Base-by-base conservation (phyloP, 768 basidiomycete species). In the Trametes cinnabarina region DNA sequence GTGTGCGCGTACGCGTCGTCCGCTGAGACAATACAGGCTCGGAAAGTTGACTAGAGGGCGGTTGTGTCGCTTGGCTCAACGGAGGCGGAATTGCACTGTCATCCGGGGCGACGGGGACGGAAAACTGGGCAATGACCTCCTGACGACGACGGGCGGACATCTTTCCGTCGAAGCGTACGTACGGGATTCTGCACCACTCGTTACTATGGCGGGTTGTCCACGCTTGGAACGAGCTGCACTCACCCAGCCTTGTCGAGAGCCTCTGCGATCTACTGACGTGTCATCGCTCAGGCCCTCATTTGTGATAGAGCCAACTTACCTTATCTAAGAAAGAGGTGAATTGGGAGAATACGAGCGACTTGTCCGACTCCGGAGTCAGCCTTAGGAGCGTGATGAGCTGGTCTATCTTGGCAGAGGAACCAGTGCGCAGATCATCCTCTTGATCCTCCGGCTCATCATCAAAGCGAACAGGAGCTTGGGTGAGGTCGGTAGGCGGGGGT, bases 281-380 rank as follows among this genome's bases (percentile, higher is more conserved):
- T 47, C 20, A 42, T 4, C 2, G 11, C 20, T 32, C 35, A 37
- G 10, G 10, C n/a, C 9, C 20, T 53, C 15, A 35, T 44, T 22
- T 48, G 44, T 10, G 3, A 7, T 14, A 20, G 25, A 51, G 17
- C 28, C 3, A 40, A 30, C 28, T 25, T 62, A 87, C 91, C 75
- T 91, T 88, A 73, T 91, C 87, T 51, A 94, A 70, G 73, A 92
- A 94, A 3, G 84, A 81, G 3, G 92, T 95, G 66, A 94, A 95
- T 65, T 95, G 93, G 3, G 90, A 92, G 68, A 95, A 95, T 1
- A 95, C 91, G 3, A 95, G 74, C 2, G 88, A 87, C 70, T 95
- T 95, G 60, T 92, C 88, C 1, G 77, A 80, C 3, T 64, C 58
- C 0, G 89, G 88, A 5, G 84, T 88, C 12, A 93, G 71, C 59